Conservation (phyloP, 257 asterid species). For the Solanum chilense region DNA sequence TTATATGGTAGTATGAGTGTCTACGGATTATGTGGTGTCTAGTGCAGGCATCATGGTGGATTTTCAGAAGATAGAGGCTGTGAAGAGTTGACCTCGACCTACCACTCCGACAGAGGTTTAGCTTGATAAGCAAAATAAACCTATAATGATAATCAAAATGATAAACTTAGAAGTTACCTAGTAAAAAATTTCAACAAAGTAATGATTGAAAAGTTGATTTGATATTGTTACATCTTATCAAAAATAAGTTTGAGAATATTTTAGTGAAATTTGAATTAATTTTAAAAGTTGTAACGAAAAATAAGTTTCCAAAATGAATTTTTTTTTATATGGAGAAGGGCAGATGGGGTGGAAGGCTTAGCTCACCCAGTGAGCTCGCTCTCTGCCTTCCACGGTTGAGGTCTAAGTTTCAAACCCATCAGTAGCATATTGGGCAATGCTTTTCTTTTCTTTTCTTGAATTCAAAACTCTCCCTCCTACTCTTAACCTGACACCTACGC, state of each 20-base stretch:
- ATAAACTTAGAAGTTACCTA: background rate
- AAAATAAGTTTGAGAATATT: background rate
- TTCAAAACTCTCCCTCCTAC: background rate
- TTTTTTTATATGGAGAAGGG: background rate
- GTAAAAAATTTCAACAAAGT: background rate
- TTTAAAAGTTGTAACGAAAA: background rate
- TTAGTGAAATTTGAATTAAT: background rate
- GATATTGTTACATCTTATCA: background rate
- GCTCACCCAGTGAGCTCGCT: background rate
- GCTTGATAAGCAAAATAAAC: background rate
- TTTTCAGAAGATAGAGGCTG: background rate
- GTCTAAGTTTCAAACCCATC: background rate
- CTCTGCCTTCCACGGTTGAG: background rate
- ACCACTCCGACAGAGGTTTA: background rate
- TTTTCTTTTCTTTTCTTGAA: background rate
- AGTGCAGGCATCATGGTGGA: background rate
- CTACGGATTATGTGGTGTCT: background rate
- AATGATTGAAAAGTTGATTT: background rate
- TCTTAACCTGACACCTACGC: background rate
- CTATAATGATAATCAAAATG: background rate
- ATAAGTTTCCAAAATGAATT: background rate
- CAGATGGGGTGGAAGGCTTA: background rate
- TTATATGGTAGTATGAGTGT: background rate
- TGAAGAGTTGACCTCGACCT: background rate
- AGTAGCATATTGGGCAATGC: background rate